Evolutionary conservation across 2,329 filamentous ascomycete genomes (phyloP).

Genomic region (Aspergillus texensis): DNA sequence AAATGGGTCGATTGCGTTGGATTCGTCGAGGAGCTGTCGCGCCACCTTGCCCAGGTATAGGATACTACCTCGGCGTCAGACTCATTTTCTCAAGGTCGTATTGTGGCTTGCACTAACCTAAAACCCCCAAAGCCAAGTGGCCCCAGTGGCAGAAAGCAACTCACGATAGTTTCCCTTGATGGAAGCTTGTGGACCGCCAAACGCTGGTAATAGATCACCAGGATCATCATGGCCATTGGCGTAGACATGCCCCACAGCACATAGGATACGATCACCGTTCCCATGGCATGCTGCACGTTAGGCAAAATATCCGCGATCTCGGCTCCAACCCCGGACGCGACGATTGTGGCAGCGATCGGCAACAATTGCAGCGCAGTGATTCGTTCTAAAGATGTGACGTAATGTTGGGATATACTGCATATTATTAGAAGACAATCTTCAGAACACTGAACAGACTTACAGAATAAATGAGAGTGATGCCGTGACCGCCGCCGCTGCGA

Average conservation of each 20-base stretch:
- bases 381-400: conserved; percentile 48
- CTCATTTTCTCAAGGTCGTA: conserved; percentile 22
- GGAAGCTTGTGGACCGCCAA: conserved; percentile 68
- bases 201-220: conserved; percentile 71
- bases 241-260: conserved; percentile 69
- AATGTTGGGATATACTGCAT: conserved; percentile 38
- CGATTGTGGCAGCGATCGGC: conserved; percentile 68
- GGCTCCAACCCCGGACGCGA: conserved; percentile 67
- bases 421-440: conserved; percentile 26
- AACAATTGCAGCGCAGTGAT: conserved; percentile 69
- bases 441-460: conserved; percentile 35
- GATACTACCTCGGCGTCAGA: conserved; percentile 38
- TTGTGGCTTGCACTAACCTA: conserved; percentile 33
- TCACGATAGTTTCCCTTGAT: conserved; percentile 68
- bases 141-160: conserved; percentile 67
- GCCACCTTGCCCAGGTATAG: conserved; percentile 52
- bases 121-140: conserved; percentile 69
- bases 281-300: conserved; percentile 57
- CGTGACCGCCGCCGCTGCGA: conserved; percentile 46
- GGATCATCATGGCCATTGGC: conserved; percentile 62
- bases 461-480: conserved; percentile 59
- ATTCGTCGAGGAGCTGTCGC: conserved; percentile 44
- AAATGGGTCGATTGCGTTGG: conserved; percentile 38
- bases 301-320: conserved; percentile 63
- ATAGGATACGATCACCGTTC: conserved; percentile 67